phyloP scores from a whole-genome alignment of 768 basidiomycete genomes.

The Naganishia vaughanmartiniae region DNA sequence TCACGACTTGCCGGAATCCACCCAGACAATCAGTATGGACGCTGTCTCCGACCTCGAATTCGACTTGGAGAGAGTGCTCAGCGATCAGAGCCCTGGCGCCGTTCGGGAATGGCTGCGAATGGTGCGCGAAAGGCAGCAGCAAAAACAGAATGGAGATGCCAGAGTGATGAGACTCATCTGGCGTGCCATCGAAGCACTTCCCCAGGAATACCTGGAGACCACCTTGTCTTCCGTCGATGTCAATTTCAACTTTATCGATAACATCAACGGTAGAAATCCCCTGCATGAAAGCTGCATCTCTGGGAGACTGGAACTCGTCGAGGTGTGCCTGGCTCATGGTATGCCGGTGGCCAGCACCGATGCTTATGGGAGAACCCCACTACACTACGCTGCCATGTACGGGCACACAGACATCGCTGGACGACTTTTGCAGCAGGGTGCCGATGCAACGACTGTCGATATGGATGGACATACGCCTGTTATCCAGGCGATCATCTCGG shows the following conservation, averaged over 20 bases:
- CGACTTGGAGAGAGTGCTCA: constrained; percentile 75
- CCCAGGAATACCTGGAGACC: constrained; percentile 72
- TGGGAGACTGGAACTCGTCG: constrained; percentile 72
- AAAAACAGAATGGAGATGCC: constrained; percentile 46
- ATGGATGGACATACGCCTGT: constrained; percentile 93
- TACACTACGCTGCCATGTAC: constrained; percentile 95
- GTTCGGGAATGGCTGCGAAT: constrained; percentile 63
- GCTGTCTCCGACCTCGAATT: constrained; percentile 85
- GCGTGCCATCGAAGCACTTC: constrained; percentile 62
- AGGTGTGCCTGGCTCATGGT: constrained; percentile 66
- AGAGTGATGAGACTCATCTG: constrained; percentile 90
- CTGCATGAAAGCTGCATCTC: constrained; percentile 90
- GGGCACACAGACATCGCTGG: constrained; percentile 75
- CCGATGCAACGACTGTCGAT: constrained; percentile 68
- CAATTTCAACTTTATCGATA: constrained; percentile 88
- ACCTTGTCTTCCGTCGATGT: constrained; percentile 63
- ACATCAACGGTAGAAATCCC: constrained; percentile 92
- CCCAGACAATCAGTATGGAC: constrained; percentile 55
- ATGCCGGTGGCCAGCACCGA: constrained; percentile 73
- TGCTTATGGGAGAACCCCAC: constrained; percentile 83
- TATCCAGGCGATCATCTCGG: constrained; percentile 85
- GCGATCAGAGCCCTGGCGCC: constrained; percentile 60
- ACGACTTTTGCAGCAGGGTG: constrained; percentile 67
- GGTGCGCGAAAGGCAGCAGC: constrained; percentile 50
- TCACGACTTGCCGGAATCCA: constrained; percentile 39